These are phyloP conservation scores for Hericium coralloides DNA, from an alignment of 768 basidiomycete species.

Conservation along the genomic window DNA sequence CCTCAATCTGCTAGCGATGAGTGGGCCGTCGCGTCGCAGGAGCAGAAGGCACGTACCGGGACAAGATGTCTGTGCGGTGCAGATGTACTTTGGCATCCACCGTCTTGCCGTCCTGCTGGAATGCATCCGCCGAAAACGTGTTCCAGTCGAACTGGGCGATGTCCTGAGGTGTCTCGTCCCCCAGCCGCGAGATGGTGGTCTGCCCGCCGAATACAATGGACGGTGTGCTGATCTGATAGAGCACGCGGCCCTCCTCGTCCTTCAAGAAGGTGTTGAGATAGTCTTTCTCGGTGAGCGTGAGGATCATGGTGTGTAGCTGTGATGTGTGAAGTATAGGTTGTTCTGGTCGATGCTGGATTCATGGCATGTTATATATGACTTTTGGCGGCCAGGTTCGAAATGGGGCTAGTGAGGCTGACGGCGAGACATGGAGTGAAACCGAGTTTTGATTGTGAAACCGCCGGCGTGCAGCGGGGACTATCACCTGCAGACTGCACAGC, in stretches of 20 bases:
- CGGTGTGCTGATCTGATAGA: background rate
- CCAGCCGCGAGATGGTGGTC: background rate
- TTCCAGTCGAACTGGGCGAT: conserved; percentile 2
- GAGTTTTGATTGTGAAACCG: too few relatives aligned
- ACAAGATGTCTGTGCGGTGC: background rate
- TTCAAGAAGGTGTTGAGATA: background rate
- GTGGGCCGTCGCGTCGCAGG: background rate
- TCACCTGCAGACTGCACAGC: too few relatives aligned
- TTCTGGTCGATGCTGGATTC: too few relatives aligned
- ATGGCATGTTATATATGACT: too few relatives aligned
- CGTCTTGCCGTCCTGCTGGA: background rate
- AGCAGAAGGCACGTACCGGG: background rate
- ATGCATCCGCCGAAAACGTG: background rate
- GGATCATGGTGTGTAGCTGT: background rate
- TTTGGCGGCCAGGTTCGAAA: too few relatives aligned
- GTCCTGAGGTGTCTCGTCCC: background rate
- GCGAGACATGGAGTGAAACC: too few relatives aligned
- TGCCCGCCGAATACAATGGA: background rate
- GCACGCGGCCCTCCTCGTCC: background rate
- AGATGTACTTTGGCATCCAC: background rate
- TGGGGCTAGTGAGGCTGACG: too few relatives aligned
- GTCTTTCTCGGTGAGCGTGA: background rate
- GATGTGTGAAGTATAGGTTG: background rate
- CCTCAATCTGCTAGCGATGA: background rate
- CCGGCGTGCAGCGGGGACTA: too few relatives aligned